Evolutionary conservation across 2,329 filamentous ascomycete species (phyloP), one percentile per base, ranked within the genome.

Genomic region (Taxawa tesnikishii): DNA sequence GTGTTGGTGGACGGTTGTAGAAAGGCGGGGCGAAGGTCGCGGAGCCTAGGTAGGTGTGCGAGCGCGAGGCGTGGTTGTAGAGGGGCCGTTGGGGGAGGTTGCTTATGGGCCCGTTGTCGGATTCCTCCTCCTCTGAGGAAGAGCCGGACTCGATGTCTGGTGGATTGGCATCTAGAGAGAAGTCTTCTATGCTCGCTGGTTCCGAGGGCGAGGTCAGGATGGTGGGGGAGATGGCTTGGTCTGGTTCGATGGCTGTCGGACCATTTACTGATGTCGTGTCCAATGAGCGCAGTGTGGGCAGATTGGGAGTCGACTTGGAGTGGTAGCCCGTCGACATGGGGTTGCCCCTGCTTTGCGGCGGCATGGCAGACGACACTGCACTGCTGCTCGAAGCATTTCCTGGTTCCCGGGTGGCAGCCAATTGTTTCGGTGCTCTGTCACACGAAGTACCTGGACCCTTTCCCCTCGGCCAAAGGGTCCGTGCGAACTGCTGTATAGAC

Each of bases 1-100:
- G 88, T 2, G 85, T 94, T 0, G 90, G 90, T n/a, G 90, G 90
- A 3, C 88, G 76, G 42, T 92, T 92, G 65, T 98, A 98, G 65
- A 96, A 96, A 11, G 90, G 90, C 15, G 90, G 90, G 8, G 70
- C 72, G 53, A 79, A 81, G 41, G 53, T 46, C 8, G 45, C 44
- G 10, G 52, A 57, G 2, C 51, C 49, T 2, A 66, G 55, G 23
- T 64, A 56, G n/a, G 54, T 59, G 29, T 65, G 55, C 14, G 60
- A 62, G 27, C 56, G 55, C 4, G 56, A 64, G 38, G 48, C 49
- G 28, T 46, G 47, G 46, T 56, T 58, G 39, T 55, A 58, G 18
- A 62, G 54, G 17, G 55, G 62, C 17, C 49, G 54, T 21, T 42
- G 32, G 15, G 43, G 49, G 28, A 47, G 43, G 32, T 40, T 45